These are phyloP conservation scores for Quercus cerris DNA, from an alignment of 306 rosid species.

Conservation along the genomic window DNA sequence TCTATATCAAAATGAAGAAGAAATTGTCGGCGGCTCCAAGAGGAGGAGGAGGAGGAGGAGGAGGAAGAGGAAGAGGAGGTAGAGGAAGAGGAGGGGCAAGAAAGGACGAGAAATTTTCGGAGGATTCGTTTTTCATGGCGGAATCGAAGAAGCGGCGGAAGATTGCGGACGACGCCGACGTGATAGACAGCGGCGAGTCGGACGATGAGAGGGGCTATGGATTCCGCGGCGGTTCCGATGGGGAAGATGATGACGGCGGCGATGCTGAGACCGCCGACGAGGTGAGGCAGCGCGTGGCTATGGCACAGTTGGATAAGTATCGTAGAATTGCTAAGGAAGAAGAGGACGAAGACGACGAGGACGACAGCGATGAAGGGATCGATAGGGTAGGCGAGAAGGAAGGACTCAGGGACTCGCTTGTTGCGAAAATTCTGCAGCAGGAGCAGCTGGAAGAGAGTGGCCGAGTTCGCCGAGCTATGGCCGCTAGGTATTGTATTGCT, in stretches of 20 bases:
- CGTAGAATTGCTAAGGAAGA: conserved; percentile 39
- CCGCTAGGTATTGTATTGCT: conserved; percentile 49
- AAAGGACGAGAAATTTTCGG: conserved; percentile 27
- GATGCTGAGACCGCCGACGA: conserved; percentile 59
- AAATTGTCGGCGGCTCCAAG: conserved; percentile 24
- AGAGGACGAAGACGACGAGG: conserved; percentile 48
- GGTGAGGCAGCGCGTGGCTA: conserved; percentile 62
- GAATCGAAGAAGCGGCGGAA: conserved; percentile 61
- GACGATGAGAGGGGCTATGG: conserved; percentile 39
- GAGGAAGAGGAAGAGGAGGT: too few relatives aligned
- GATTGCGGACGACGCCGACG: conserved; percentile 36
- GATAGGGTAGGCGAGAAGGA: conserved; percentile 35
- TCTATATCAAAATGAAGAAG: conserved; percentile 27
- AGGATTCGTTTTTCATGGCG: conserved; percentile 57
- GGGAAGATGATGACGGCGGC: conserved; percentile 9
- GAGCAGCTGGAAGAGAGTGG: conserved; percentile 89
- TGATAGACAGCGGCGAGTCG: conserved; percentile 60
- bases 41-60: neutral
- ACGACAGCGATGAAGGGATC: conserved; percentile 12
- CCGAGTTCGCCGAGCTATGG: conserved; percentile 63
- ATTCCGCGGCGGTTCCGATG: conserved; percentile 19
- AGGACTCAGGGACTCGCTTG: conserved; percentile 67
- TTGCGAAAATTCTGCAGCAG: conserved; percentile 61
- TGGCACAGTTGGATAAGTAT: conserved; percentile 40
- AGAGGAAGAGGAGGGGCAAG: neutral